These are phyloP conservation scores for Nematodospora anomalae DNA, from an alignment of 1,139 yeast genomes.

Conservation along the genomic window DNA sequence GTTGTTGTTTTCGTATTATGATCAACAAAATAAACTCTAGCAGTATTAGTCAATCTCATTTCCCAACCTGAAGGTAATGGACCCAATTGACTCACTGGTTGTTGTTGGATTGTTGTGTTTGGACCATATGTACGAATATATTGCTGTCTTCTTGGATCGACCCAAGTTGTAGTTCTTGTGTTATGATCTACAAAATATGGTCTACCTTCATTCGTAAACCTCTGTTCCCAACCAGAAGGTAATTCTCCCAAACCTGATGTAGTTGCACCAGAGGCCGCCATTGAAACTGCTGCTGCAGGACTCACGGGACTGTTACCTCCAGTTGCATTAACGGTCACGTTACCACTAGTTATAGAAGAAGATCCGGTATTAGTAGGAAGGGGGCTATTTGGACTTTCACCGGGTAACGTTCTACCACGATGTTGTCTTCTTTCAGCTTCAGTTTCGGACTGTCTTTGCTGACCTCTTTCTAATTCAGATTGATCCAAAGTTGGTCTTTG, in stretches of 20 bases:
- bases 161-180: slow-evolving; percentile 99
- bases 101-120: slow-evolving; percentile 89
- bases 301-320: slow-evolving; percentile 52
- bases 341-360: slow-evolving; percentile 37
- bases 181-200: slow-evolving; percentile 98
- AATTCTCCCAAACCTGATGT: slow-evolving; percentile 95
- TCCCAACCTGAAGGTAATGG: slow-evolving; percentile 99
- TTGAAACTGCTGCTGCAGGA: slow-evolving; percentile 72
- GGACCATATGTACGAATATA: slow-evolving; percentile 94
- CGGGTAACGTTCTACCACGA: slow-evolving; percentile 88
- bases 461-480: slow-evolving; percentile 64
- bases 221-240: slow-evolving; percentile 99
- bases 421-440: slow-evolving; percentile 91
- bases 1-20: slow-evolving; percentile 98
- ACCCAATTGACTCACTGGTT: slow-evolving; percentile 97
- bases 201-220: slow-evolving; percentile 96
- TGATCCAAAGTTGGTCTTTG: slow-evolving; percentile 85
- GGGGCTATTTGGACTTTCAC: slow-evolving; percentile 52
- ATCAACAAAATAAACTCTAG: slow-evolving; percentile 96
- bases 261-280: slow-evolving; percentile 89
- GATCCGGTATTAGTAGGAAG: slow-evolving; percentile 23
- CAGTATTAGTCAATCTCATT: slow-evolving; percentile 97
- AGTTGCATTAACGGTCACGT: slow-evolving; percentile 46
- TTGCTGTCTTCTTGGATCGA: slow-evolving; percentile 98
- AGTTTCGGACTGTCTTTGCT: slow-evolving; percentile 59